Conservation (phyloP, 495 filamentous ascomycete species). For the Penicillium robsamsonii region DNA sequence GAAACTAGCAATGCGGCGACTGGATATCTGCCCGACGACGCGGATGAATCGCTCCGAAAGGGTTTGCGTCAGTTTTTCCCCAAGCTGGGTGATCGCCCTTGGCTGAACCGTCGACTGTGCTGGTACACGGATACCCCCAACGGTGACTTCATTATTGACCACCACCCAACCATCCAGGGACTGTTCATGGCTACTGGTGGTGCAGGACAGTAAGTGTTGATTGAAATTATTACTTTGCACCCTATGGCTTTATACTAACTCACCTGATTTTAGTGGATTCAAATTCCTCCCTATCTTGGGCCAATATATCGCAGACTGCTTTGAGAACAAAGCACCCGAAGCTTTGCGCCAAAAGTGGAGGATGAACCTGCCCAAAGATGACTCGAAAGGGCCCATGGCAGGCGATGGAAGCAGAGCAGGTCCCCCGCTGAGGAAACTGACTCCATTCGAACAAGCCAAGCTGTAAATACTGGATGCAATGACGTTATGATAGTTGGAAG, state of each 20-base stretch:
- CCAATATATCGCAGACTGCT: constrained; percentile 61
- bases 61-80: constrained; percentile 61
- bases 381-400: constrained; percentile 18
- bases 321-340: constrained; percentile 47
- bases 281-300: constrained; percentile 81
- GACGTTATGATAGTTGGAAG: background rate
- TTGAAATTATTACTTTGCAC: constrained; percentile 23
- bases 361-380: constrained; percentile 28
- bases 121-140: constrained; percentile 63
- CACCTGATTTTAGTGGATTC: constrained; percentile 49
- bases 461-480: constrained; percentile 12
- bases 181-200: constrained; percentile 77
- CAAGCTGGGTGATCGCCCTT: constrained; percentile 55
- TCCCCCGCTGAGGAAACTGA: constrained; percentile 29
- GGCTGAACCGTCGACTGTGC: constrained; percentile 42
- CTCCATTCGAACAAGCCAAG: constrained; percentile 25
- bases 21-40: constrained; percentile 53
- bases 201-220: constrained; percentile 57
- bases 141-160: constrained; percentile 71
- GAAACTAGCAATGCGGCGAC: constrained; percentile 31
- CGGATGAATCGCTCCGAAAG: constrained; percentile 52
- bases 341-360: constrained; percentile 60
- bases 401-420: constrained; percentile 37
- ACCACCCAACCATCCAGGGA: constrained; percentile 59
- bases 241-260: constrained; percentile 7